Evolutionary conservation across 2,329 filamentous ascomycete genomes (phyloP).

Genomic region (Pestalotiopsis fici): DNA sequence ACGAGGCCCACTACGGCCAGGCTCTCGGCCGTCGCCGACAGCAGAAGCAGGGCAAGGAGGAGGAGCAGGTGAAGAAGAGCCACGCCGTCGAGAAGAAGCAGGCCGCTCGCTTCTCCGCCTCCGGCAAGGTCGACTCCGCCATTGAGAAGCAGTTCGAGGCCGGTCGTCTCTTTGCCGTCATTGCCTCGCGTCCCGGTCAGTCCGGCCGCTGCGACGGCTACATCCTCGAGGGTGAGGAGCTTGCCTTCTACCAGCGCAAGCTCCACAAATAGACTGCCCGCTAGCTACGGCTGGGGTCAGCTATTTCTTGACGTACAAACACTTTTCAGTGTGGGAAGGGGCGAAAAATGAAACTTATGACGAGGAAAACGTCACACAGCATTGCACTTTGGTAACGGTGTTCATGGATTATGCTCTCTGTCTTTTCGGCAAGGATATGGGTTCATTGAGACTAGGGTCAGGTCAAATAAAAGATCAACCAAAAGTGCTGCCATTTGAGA

Average conservation of each 20-base stretch:
- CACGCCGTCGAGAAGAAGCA: conserved; percentile 97
- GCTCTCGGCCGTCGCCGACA: conserved; percentile 87
- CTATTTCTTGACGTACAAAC: neutral
- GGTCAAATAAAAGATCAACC: conserved; percentile 34
- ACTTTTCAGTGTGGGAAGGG: neutral
- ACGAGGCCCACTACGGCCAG: conserved; percentile 99
- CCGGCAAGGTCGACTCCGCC: conserved; percentile 89
- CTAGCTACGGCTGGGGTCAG: conserved; percentile 3
- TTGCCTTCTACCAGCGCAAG: conserved; percentile 99
- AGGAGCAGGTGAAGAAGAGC: conserved; percentile 85
- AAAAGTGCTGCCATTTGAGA: conserved; percentile 17
- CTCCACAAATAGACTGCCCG: conserved; percentile 84
- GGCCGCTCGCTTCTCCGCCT: conserved; percentile 76
- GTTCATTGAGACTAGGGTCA: conserved; percentile 31
- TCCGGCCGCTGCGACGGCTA: conserved; percentile 96
- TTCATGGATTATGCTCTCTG: conserved; percentile 34
- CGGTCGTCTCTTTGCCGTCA: conserved; percentile 91
- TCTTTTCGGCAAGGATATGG: conserved; percentile 31
- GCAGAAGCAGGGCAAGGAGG: conserved; percentile 71
- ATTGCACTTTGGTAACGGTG: conserved; percentile 32
- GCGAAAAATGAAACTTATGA: conserved; percentile 16
- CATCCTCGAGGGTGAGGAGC: conserved; percentile 98
- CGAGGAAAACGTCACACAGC: conserved; percentile 12
- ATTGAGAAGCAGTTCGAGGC: conserved; percentile 99
- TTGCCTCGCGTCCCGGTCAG: conserved; percentile 93